These are phyloP conservation scores for Spathaspora arborariae DNA, from an alignment of 805 yeast species.

Conservation along the genomic window DNA sequence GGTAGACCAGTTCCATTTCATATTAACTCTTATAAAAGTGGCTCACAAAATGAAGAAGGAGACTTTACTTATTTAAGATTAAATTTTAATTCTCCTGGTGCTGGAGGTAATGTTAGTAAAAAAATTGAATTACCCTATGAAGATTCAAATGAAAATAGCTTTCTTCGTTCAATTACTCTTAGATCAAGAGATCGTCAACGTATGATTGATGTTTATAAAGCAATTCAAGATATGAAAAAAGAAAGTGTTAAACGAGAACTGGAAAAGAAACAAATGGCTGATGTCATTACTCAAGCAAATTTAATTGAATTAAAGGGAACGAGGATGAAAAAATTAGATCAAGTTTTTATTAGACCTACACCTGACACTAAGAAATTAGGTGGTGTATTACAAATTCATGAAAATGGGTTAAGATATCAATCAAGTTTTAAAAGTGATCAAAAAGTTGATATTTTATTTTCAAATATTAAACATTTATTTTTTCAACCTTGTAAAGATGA, in stretches of 20 bases:
- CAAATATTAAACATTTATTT: constrained; percentile 87
- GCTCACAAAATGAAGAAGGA: constrained; percentile 94
- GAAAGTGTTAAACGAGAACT: constrained; percentile 87
- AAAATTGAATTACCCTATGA: constrained; percentile 87
- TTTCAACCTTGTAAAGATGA: constrained; percentile 97
- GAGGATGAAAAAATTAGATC: constrained; percentile 82
- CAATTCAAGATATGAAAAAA: constrained; percentile 87
- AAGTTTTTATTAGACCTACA: constrained; percentile 88
- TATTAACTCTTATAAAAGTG: constrained; percentile 88
- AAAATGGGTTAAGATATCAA: constrained; percentile 93
- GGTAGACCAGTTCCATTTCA: constrained; percentile 99
- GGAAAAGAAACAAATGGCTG: constrained; percentile 88
- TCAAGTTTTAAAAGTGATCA: constrained; percentile 83
- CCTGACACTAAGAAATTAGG: constrained; percentile 97
- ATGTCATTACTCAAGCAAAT: constrained; percentile 89
- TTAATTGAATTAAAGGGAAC: constrained; percentile 78
- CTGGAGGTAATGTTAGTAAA: constrained; percentile 63
- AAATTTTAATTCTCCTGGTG: constrained; percentile 92
- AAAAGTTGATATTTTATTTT: constrained; percentile 79
- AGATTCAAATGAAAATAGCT: constrained; percentile 79
- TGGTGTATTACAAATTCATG: constrained; percentile 86
- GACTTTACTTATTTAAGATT: constrained; percentile 87
- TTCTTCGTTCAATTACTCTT: constrained; percentile 80
- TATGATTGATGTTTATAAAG: constrained; percentile 84
- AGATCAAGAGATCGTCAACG: constrained; percentile 89